These are phyloP conservation scores for Alternaria metachromatica DNA, from an alignment of 2,329 filamentous ascomycete genomes.

Conservation along the genomic window DNA sequence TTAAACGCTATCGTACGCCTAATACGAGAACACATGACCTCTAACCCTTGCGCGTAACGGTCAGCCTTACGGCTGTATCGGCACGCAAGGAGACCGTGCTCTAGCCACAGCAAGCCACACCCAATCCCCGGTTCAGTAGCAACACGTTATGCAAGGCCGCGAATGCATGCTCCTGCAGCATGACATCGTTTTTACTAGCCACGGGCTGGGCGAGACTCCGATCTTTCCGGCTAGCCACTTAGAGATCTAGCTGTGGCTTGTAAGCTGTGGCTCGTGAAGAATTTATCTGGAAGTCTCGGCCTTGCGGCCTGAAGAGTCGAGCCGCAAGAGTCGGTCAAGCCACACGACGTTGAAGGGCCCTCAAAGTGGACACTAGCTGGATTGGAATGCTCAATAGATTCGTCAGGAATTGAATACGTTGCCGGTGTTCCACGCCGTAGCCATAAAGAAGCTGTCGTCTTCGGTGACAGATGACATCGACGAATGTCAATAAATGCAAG, in stretches of 20 bases:
- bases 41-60: conserved; percentile 12
- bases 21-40: conserved; percentile 24
- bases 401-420: background rate
- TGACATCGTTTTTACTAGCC: conserved; percentile 21
- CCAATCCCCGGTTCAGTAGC: conserved; percentile 25
- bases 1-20: background rate
- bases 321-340: background rate
- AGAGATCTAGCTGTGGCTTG: conserved; percentile 3
- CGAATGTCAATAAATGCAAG: background rate
- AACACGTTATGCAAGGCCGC: conserved; percentile 16
- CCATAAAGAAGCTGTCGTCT: background rate
- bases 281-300: conserved; percentile 10
- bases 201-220: conserved; percentile 23
- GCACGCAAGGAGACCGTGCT: conserved; percentile 30
- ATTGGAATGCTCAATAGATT: background rate
- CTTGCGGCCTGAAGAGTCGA: background rate
- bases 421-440: background rate
- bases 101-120: conserved; percentile 35
- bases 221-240: conserved; percentile 18
- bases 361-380: background rate
- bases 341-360: background rate
- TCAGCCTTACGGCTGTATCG: conserved; percentile 26
- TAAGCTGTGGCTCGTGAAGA: background rate
- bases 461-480: background rate
- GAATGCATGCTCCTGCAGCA: conserved; percentile 20